phyloP scores from a whole-genome alignment of 75 land plant genomes.

The Larix kaempferi region DNA sequence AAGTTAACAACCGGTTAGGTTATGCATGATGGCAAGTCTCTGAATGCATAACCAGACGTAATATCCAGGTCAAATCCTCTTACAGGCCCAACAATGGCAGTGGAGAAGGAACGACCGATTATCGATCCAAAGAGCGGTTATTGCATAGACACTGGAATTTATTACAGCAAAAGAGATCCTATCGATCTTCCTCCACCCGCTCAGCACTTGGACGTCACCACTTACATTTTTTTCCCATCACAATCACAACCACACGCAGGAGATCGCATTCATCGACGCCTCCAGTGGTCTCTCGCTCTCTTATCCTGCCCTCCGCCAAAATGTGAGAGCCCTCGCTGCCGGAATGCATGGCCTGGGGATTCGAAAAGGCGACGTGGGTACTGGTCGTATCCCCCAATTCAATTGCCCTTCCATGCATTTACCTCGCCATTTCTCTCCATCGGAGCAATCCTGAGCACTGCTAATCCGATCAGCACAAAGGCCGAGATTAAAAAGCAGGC shows the following conservation, averaged over 20 bases:
- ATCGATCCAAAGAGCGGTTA: too few relatives aligned
- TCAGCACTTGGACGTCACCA: constrained; percentile 37
- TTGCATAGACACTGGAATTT: background rate
- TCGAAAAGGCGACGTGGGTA: constrained; percentile 73
- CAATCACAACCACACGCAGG: constrained; percentile 39
- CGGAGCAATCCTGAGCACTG: constrained; percentile 89
- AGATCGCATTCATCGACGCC: constrained; percentile 76
- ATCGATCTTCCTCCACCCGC: constrained; percentile 41
- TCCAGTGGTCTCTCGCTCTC: constrained; percentile 55
- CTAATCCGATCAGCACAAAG: constrained; percentile 88
- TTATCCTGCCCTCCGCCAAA: constrained; percentile 56
- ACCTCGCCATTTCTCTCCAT: constrained; percentile 71
- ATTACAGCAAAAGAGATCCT: constrained; percentile 72
- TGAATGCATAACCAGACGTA: too few relatives aligned
- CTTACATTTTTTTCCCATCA: constrained; percentile 51
- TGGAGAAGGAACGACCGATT: too few relatives aligned
- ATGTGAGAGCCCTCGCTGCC: constrained; percentile 54
- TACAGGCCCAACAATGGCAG: too few relatives aligned
- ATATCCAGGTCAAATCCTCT: background rate
- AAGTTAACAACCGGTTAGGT: too few relatives aligned
- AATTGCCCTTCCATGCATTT: constrained; percentile 69
- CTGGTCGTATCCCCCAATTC: constrained; percentile 84
- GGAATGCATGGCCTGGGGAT: constrained; percentile 46
- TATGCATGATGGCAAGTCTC: too few relatives aligned
- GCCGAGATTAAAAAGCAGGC: constrained; percentile 73